A percentile compares a stretch with the other conserved stretches of the same genome.
These are phyloP conservation scores for Nigrospora sphaerica DNA, from an alignment of 2,329 filamentous ascomycete species.

Conservation along the genomic window DNA sequence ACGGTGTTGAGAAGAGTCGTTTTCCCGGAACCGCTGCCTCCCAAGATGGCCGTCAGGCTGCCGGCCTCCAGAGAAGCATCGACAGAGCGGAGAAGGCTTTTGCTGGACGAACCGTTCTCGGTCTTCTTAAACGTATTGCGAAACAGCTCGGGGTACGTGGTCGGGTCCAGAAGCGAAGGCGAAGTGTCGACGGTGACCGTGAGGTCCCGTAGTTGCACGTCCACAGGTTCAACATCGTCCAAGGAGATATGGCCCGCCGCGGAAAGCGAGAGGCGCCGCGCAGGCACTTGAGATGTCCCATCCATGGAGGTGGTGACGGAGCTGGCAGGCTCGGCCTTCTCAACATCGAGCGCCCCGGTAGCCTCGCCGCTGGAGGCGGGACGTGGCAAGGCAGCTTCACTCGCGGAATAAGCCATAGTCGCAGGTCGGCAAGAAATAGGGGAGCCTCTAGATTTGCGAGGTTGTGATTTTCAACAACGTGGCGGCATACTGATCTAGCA, in stretches of 20 bases:
- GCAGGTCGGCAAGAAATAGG: no score
- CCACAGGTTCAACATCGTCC: slow-evolving; percentile 34
- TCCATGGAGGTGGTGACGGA: slow-evolving; percentile 3
- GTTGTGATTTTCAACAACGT: no score
- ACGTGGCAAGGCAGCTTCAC: no score
- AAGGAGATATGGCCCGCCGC: slow-evolving; percentile 4
- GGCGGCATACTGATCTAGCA: no score
- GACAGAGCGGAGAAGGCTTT: slow-evolving; percentile 55
- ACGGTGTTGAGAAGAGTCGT: slow-evolving; percentile 65
- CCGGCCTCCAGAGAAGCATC: slow-evolving; percentile 58
- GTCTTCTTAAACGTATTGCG: slow-evolving; percentile 24
- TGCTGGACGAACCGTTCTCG: slow-evolving; percentile 24
- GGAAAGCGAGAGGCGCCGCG: neutral
- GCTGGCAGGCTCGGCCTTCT: slow-evolving; percentile 2
- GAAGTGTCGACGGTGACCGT: slow-evolving; percentile 52
- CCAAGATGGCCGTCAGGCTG: slow-evolving; percentile 68
- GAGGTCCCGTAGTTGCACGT: slow-evolving; percentile 37
- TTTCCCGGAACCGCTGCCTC: slow-evolving; percentile 68
- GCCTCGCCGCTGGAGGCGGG: neutral
- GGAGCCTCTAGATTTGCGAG: no score
- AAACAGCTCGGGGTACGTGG: slow-evolving; percentile 35
- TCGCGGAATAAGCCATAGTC: no score
- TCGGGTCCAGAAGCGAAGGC: slow-evolving; percentile 42
- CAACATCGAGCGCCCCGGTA: neutral
- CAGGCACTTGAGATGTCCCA: neutral